Evolutionary conservation across 331 rosid genomes (phyloP), one percentile per base, ranked within the genome.

Genomic region (Quercus lobata): DNA sequence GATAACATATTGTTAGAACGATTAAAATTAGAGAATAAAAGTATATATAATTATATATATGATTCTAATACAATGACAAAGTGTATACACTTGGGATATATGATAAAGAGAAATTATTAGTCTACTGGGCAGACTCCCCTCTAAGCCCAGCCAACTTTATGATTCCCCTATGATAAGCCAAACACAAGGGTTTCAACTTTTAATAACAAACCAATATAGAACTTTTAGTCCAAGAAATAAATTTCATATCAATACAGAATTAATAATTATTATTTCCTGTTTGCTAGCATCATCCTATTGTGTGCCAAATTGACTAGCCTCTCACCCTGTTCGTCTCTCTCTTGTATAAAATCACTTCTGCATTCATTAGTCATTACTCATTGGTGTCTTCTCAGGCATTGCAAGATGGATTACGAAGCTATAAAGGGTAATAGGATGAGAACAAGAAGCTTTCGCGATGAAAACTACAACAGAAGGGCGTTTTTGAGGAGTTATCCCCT

Each of bases 401-500:
- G 41, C 12, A 74, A 65, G 58, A 75, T 76, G 79, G 80, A 73
- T 60, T 5, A 29, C 12, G 61, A 65, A 68, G 84, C 69, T 9
- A 63, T 34, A 9, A 5, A 32, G 30, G 35, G 16, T 35, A 41
- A 35, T 37, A 65, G 71, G 57, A 16, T 44, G 27, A 69, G 83
- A 63, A 60, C 80, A 15, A 81, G 57, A 63, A 84, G 78, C 71
- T 84, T 84, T 55, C 80, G 83, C 1, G 3, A 81, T 11, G 76
- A 83, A 79, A 75, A 68, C 74, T 77, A 77, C 78, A 71, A 60
- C 10, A 73, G 83, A 76, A 85, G 91, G 54, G 82, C 15, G 52
- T 77, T 88, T 44, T 66, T 77, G 80, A 80, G 75, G 80, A 79
- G 88, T 70, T 69, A 81, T 46, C 89, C 89, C 71, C 78, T 85